Base-by-base conservation (phyloP, 371 early-diverging fungal genomes). In the Mucor irregularis region DNA sequence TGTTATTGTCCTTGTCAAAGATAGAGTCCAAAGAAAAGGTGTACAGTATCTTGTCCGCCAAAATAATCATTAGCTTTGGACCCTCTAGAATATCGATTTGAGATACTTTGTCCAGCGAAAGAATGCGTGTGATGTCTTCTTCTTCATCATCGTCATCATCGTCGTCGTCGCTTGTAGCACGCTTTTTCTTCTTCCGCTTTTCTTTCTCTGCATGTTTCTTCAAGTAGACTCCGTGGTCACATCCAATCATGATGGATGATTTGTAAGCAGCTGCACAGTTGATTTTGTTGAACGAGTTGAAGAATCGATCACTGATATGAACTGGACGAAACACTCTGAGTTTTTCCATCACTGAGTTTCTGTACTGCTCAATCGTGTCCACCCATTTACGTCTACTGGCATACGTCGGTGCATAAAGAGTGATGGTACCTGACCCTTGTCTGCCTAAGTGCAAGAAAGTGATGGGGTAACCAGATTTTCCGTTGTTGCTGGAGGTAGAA, bases 51-150 rank as follows among this genome's bases (percentile, higher is more conserved):
- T 90, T 90, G 61, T 94, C 96, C 49, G 93, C 84, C 13, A 95
- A 76, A 4, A 94, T 81, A 21, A 94, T 74, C 37, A 96, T 69
- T 34, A 90, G 73, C 17, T 85, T 86, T 53, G 82, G 81, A 19
- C 84, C 80, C 58, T 89, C 88, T 30, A 94, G 62, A 4, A 93
- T 84, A 58, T 93, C 94, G 38, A 96, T 82, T 66, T 95, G 94
- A n/a, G 82, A 77, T 13, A 95, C 88, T 57, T 86, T 86, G 40
- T 94, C 94, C 51, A 92, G 71, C 14, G 85, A 80, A 42, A 95
- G 58, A 26, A 89, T 80, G 37, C 82, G 79, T n/a, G n/a, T 21
- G 38, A 78, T 57, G 26, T 80, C 64, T 24, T 73, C 62, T n/a
- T 68, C 64, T 19, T 53, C 65, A n/a, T n/a, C n/a, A n/a, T n/a